Conservation (phyloP, 2,329 filamentous ascomycete genomes). For the Conoideocrella luteorostrata region DNA sequence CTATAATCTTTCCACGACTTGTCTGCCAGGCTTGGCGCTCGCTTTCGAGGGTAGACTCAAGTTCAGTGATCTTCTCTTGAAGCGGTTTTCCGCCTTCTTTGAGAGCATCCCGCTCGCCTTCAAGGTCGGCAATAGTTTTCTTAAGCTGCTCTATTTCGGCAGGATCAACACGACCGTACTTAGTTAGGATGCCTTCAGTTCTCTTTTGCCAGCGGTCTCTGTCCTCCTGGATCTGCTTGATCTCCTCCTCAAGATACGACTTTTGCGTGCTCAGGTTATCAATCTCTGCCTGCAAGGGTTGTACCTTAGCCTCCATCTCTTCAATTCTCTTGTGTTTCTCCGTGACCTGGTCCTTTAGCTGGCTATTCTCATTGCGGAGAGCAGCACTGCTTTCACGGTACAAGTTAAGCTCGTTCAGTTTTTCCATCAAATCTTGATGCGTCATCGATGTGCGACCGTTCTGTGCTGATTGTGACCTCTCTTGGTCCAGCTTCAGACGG, state of each 20-base stretch:
- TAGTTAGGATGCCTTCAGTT: constrained; percentile 89
- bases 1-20: constrained; percentile 46
- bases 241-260: constrained; percentile 76
- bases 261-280: constrained; percentile 77
- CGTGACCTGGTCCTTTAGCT: constrained; percentile 67
- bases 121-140: constrained; percentile 60
- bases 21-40: constrained; percentile 50
- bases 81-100: constrained; percentile 44
- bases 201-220: constrained; percentile 94
- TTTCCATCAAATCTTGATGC: constrained; percentile 88
- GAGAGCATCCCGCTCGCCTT: constrained; percentile 57
- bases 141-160: constrained; percentile 88
- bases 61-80: constrained; percentile 46
- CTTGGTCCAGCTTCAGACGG: constrained; percentile 82
- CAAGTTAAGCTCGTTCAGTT: constrained; percentile 89
- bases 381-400: constrained; percentile 94
- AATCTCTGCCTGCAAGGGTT: constrained; percentile 75
- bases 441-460: constrained; percentile 66
- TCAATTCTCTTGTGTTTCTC: constrained; percentile 71
- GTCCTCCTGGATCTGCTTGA: constrained; percentile 83
- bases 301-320: constrained; percentile 65
- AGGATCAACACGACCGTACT: constrained; percentile 92
- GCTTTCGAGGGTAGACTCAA: constrained; percentile 44
- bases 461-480: constrained; percentile 71
- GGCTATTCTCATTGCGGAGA: constrained; percentile 76